Percentiles rank a stretch among this genome's conserved stretches.
These are phyloP conservation scores for Globisporangium okanoganense DNA, from an alignment of 352 stramenopile species.

Conservation along the genomic window DNA sequence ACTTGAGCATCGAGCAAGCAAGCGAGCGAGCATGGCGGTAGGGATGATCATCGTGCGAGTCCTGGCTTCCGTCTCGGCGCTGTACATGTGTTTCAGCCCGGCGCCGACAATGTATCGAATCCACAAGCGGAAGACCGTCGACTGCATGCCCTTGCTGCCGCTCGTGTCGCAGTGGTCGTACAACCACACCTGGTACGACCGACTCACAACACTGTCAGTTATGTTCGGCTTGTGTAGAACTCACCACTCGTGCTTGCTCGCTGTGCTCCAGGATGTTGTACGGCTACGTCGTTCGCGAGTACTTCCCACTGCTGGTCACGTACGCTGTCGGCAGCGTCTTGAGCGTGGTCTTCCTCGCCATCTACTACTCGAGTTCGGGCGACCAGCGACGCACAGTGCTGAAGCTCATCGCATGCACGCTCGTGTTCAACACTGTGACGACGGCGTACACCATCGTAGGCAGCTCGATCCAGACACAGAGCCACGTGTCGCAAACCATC, in stretches of 20 bases:
- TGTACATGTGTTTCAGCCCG: constrained; percentile 48
- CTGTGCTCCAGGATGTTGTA: constrained; percentile 28
- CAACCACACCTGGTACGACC: constrained; percentile 45
- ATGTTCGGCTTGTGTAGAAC: too few species aligned
- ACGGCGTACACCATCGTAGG: constrained; percentile 21
- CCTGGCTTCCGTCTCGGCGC: constrained; percentile 28
- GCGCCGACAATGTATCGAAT: constrained; percentile 28
- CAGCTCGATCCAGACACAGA: neutral
- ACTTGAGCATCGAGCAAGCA: neutral
- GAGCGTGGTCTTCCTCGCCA: constrained; percentile 35
- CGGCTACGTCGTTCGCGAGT: constrained; percentile 32
- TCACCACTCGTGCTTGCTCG: neutral
- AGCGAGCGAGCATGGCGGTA: constrained; percentile 5
- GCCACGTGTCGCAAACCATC: constrained; percentile 18
- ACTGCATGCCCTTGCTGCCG: constrained; percentile 27
- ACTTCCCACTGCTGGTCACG: constrained; percentile 50
- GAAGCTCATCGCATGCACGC: constrained; percentile 11
- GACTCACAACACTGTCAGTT: too few species aligned
- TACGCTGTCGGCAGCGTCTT: constrained; percentile 30
- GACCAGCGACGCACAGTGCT: constrained; percentile 15
- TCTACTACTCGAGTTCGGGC: constrained; percentile 40
- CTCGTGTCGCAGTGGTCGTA: constrained; percentile 42
- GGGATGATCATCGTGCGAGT: constrained; percentile 28
- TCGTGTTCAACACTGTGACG: constrained; percentile 22
- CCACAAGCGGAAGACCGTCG: constrained; percentile 20